Base-by-base conservation (phyloP, 805 yeast species). In the Candida suzukii region DNA sequence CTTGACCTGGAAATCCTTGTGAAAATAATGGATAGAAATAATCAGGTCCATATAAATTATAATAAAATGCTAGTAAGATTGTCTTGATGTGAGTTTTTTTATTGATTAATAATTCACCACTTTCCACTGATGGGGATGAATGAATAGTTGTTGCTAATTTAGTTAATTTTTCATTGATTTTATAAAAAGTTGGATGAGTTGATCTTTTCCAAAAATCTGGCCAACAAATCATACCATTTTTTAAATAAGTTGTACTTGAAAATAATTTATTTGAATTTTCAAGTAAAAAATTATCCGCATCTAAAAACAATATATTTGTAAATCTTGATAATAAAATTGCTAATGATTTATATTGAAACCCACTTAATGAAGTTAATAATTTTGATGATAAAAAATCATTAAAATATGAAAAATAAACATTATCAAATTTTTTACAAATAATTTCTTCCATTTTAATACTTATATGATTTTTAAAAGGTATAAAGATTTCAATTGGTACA, bases 1-100 rank as follows among this genome's bases (percentile, higher is more conserved):
- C 90, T 63, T 83, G 84, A 22, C 91, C 91, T 1, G 87, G 79
- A 21, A 77, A 68, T 4, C 87, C 87, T 53, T 82, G 90, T 0
- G 86, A 74, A 47, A 83, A 66, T 43, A 83, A 58, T 11, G 80
- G 82, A 51, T 83, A 83, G 56, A 76, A 83, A 61, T 72, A 78
- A 9, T 67, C 58, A 1, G 88, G 88, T 0, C 91, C 90, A 57
- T 67, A 65, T 1, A 78, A 59, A 49, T 83, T 83, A 57, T 83
- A 83, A 57, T 80, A 83, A 32, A 78, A 63, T 3, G 84, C 67
- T 37, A 83, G 58, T 22, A 81, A 54, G 35, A 83, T 55, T 0
- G 87, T 78, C 44, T 68, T 71, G 41, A 79, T 52, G 52, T 83
- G 91, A 2, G 66, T 58, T 10, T 71, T 64, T 52, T 81, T 83